Evolutionary conservation across 495 filamentous ascomycete genomes (phyloP).

Genomic region (Penicillium bialowiezense): DNA sequence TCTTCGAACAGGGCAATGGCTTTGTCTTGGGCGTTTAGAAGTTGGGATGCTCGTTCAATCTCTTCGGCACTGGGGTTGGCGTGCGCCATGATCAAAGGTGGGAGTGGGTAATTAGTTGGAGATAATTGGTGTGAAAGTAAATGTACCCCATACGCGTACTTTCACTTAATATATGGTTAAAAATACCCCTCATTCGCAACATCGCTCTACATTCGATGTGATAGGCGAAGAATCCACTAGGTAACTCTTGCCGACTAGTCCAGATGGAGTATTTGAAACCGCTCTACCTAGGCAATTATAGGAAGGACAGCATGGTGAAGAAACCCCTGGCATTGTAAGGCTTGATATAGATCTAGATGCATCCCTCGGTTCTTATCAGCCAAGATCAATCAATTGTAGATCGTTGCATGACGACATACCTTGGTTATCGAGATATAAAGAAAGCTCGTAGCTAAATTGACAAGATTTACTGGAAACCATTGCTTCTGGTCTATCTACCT

Average conservation of each 20-base stretch:
- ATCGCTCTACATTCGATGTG: not conserved
- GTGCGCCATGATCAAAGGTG: not conserved
- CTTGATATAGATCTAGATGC: not conserved
- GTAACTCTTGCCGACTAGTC: not conserved
- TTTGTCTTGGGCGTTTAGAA: constrained; percentile 42
- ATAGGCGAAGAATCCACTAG: constrained; percentile 2
- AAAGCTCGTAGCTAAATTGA: no score
- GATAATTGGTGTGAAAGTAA: no score
- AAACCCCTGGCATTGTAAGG: not conserved
- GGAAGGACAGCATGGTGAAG: no score
- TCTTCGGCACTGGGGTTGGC: constrained; percentile 9
- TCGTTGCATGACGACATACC: not conserved
- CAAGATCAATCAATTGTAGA: not conserved
- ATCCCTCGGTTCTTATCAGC: not conserved
- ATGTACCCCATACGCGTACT: no score
- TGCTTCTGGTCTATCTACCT: no score
- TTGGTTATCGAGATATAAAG: no score
- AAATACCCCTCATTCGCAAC: not conserved
- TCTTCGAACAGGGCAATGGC: constrained; percentile 45
- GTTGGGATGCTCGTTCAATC: constrained; percentile 33
- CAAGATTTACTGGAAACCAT: no score
- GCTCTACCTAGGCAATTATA: not conserved
- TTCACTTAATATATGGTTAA: no score
- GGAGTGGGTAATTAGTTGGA: not conserved
- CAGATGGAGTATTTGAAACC: not conserved